Base-by-base conservation (phyloP, 2,329 filamentous ascomycete genomes). In the Epichloe glyceriae region DNA sequence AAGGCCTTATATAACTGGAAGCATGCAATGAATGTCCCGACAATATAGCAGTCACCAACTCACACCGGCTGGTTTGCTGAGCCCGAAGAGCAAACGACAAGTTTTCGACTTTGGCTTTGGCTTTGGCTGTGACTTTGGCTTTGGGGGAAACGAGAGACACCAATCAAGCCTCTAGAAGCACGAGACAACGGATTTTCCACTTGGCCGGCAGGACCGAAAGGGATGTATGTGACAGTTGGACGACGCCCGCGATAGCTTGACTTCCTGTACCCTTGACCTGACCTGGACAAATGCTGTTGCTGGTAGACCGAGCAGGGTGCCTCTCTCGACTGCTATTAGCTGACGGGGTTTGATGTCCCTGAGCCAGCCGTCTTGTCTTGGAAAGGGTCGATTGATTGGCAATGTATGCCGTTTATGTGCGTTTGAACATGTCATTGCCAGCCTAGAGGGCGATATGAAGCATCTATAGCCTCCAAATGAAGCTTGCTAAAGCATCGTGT, bases 381-480 rank as follows among this genome's bases (percentile, higher is more conserved):
- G 26, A 11, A 22, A 33, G n/a, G 43, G 40, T 30, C 42, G 20
- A 43, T 52, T 47, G 38, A 47, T 20, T 44, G 43, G 47, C 22
- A 14, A 44, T 4, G 15, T 11, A 26, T 30, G 26, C 11, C 10
- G 37, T 52, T 35, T 46, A 37, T 40, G 30, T 46, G 33, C 20
- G 37, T 11, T 8, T 35, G 54, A 53, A 17, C 15, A 50, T 55
- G 19, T 49, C 12, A 41, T 20, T 34, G 17, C 34, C 26, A 41
- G 39, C 8, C 12, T 33, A 34, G 30, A 56, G 56, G 53, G 55
- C 57, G 55, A 43, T 45, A 47, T 46, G 52, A 51, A 57, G 53
- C 52, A 60, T 55, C 59, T 59, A 55, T 62, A 58, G 50, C 54
- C 54, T 56, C 61, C 57, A 42, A 54, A 60, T 57, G 50, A 55